Percentiles rank a stretch among this genome's conserved stretches.
Conservation (phyloP, 2,329 filamentous ascomycete genomes). For the Arthrobotrys iridis region DNA sequence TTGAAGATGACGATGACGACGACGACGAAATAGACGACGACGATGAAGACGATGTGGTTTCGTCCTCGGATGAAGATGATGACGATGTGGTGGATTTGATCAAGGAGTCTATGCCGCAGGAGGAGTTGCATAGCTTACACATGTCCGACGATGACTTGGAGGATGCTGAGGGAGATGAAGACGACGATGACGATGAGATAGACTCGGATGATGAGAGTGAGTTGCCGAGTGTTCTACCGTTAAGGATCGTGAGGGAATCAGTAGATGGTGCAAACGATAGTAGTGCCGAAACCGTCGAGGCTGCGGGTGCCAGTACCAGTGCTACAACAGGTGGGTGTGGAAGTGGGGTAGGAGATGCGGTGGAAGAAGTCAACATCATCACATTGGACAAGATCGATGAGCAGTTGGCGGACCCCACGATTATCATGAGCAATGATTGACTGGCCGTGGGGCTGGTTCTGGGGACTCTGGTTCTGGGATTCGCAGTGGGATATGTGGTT, state of each 20-base stretch:
- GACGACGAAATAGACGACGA: slow-evolving; percentile 34
- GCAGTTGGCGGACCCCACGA: slow-evolving; percentile 46
- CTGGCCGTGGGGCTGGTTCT: slow-evolving; percentile 46
- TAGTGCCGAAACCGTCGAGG: background rate
- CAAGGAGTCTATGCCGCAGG: slow-evolving; percentile 45
- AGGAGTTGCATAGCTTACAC: slow-evolving; percentile 49
- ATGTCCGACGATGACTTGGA: slow-evolving; percentile 52
- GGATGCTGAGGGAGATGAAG: slow-evolving; percentile 36
- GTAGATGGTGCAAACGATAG: background rate
- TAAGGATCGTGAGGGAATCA: slow-evolving; percentile 46
- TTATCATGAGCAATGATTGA: slow-evolving; percentile 43
- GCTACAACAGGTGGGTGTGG: background rate
- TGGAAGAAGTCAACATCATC: slow-evolving; percentile 50
- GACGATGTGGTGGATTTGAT: slow-evolving; percentile 52
- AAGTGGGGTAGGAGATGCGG: slow-evolving; percentile 27
- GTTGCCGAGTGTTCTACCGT: slow-evolving; percentile 42
- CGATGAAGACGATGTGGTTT: slow-evolving; percentile 30
- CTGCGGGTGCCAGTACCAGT: background rate
- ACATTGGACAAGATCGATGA: slow-evolving; percentile 53
- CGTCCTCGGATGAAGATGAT: slow-evolving; percentile 48
- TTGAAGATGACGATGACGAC: slow-evolving; percentile 22
- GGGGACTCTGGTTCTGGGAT: slow-evolving; percentile 20
- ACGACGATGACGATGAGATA: slow-evolving; percentile 30
- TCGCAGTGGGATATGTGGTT: slow-evolving; percentile 44
- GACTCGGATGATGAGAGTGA: slow-evolving; percentile 51